Evolutionary conservation across 208 protist genomes (phyloP).

Genomic region (Trypanosoma platydactyli): DNA sequence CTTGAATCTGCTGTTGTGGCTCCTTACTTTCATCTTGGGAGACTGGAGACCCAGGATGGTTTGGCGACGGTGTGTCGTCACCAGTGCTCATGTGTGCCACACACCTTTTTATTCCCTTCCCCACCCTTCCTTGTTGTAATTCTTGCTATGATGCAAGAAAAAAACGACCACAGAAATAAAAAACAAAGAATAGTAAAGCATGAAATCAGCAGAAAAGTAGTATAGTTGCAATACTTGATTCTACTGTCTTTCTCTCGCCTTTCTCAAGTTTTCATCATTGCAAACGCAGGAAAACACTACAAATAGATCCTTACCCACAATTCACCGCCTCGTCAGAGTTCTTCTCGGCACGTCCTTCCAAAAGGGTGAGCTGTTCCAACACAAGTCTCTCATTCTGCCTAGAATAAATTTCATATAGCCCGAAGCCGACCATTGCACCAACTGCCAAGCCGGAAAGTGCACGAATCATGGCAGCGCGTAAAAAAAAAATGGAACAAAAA

Average conservation of each 20-base stretch:
- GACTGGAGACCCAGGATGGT: not conserved
- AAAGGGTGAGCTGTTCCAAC: conserved; percentile 11
- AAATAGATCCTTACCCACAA: not conserved
- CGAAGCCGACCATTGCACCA: conserved; percentile 24
- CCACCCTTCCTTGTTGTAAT: not conserved
- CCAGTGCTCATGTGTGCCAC: conserved; percentile 8
- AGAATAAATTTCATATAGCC: conserved; percentile 31
- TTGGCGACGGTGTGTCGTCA: conserved; percentile 6
- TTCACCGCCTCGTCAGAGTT: not conserved
- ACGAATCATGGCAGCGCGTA: conserved; percentile 29
- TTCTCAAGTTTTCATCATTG: not conserved
- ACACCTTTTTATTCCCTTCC: not conserved
- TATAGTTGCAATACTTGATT: no score
- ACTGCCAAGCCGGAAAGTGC: conserved; percentile 28
- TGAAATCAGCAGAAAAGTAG: no score
- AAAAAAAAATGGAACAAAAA: not conserved
- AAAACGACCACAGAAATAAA: not conserved
- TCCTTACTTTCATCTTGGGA: not conserved
- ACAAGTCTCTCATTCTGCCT: conserved; percentile 39
- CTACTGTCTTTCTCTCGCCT: no score
- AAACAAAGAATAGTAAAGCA: no score
- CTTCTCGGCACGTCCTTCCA: conserved; percentile 11
- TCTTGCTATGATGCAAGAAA: not conserved
- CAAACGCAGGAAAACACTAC: not conserved
- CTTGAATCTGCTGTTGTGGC: not conserved